Conservation (phyloP, 148 eudicot genomes). For the Camellia granthamiana region DNA sequence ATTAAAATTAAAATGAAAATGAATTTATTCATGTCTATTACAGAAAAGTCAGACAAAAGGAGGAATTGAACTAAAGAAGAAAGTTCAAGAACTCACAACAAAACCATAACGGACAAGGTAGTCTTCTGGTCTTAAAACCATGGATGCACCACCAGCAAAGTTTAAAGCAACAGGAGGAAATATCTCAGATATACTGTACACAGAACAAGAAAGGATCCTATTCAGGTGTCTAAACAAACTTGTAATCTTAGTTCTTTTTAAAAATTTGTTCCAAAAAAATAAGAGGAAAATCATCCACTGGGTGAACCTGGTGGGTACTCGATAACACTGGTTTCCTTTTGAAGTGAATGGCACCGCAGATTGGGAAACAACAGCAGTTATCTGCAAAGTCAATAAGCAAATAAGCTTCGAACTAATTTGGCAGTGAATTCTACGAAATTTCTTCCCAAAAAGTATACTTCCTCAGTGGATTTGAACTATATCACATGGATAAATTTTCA, state of each 20-base stretch:
- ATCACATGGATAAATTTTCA: not conserved
- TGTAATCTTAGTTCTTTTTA: not conserved
- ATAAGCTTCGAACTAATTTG: not conserved
- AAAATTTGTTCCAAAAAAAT: not conserved
- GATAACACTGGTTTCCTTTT: constrained; percentile 76
- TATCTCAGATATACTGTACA: constrained; percentile 51
- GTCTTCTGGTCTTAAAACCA: constrained; percentile 75
- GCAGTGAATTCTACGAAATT: not conserved
- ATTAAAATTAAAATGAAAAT: not conserved
- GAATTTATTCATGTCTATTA: not conserved
- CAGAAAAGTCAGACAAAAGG: not conserved
- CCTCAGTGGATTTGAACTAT: not conserved
- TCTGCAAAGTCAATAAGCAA: constrained; percentile 39
- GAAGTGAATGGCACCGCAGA: constrained; percentile 45
- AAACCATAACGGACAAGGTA: constrained; percentile 74
- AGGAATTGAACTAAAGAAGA: not conserved
- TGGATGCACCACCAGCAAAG: constrained; percentile 86
- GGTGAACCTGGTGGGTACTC: constrained; percentile 58
- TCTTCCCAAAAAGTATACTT: constrained; percentile 14
- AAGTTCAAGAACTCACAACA: constrained; percentile 55
- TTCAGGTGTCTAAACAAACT: not conserved
- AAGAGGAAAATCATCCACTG: not conserved
- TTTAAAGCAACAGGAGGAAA: constrained; percentile 83
- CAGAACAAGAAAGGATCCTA: constrained; percentile 5
- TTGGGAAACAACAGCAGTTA: constrained; percentile 70